Conservation (phyloP, 1,139 yeast genomes). For the Taiozyma onychis region DNA sequence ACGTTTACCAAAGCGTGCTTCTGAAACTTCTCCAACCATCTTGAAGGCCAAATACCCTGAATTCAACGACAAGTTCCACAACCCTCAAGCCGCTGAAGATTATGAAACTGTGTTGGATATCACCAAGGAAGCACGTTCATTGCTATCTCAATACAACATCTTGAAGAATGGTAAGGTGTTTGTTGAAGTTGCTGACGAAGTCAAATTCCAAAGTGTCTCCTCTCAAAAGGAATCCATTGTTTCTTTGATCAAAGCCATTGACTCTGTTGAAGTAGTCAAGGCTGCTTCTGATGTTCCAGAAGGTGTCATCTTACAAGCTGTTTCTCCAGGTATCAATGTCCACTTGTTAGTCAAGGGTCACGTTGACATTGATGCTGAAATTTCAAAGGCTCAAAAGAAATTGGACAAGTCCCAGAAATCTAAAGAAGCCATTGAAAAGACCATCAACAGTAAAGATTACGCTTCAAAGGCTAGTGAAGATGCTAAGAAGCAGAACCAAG, state of each 20-base stretch:
- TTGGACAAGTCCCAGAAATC: slow-evolving; percentile 49
- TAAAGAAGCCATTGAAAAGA: slow-evolving; percentile 49
- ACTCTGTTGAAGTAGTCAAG: slow-evolving; percentile 58
- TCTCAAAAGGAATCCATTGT: slow-evolving; percentile 80
- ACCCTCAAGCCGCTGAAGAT: slow-evolving; percentile 58
- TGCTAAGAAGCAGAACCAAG: slow-evolving; percentile 71
- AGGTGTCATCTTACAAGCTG: slow-evolving; percentile 85
- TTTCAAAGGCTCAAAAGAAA: slow-evolving; percentile 74
- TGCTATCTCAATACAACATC: slow-evolving; percentile 84
- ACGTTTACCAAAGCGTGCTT: slow-evolving; percentile 84
- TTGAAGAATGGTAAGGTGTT: slow-evolving; percentile 81
- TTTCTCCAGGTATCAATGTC: slow-evolving; percentile 76
- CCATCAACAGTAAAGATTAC: slow-evolving; percentile 71
- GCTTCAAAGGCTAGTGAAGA: slow-evolving; percentile 77
- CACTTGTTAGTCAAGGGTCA: slow-evolving; percentile 92
- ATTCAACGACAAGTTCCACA: slow-evolving; percentile 53
- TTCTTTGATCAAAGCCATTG: slow-evolving; percentile 88
- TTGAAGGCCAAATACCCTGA: slow-evolving; percentile 76
- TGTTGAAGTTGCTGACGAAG: slow-evolving; percentile 58
- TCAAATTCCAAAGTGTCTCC: slow-evolving; percentile 46
- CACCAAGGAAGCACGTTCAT: slow-evolving; percentile 88
- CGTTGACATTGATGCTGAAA: slow-evolving; percentile 87
- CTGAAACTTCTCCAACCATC: slow-evolving; percentile 67
- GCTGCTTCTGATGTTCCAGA: slow-evolving; percentile 58
- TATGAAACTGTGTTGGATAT: slow-evolving; percentile 82